Evolutionary conservation across 2,329 filamentous ascomycete genomes (phyloP).

Genomic region (Truncatella angustata): DNA sequence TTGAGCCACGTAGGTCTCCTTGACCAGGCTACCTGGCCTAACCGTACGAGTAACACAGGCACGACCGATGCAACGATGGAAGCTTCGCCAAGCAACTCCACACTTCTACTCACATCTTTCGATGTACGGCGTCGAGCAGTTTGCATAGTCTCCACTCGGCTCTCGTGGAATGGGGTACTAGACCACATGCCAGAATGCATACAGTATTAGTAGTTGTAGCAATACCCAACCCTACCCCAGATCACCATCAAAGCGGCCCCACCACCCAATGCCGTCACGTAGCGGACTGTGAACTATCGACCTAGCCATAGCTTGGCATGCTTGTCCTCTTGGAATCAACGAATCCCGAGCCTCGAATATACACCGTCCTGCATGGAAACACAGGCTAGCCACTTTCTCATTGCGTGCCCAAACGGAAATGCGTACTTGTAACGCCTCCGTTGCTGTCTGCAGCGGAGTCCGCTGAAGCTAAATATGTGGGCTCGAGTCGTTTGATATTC

Average conservation of each 20-base stretch:
- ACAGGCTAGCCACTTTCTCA: neutral
- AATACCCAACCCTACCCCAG: neutral
- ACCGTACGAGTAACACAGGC: conserved; percentile 1
- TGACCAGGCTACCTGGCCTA: too few relatives aligned
- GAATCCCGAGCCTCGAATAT: neutral
- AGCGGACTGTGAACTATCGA: too few relatives aligned
- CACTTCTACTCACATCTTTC: neutral
- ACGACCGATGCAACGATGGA: neutral
- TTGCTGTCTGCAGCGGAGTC: neutral
- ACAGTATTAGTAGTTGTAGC: too few relatives aligned
- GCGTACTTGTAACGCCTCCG: neutral
- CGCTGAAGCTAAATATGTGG: neutral
- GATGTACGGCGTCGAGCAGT: neutral
- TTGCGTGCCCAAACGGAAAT: neutral
- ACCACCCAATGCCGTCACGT: neutral
- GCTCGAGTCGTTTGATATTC: neutral
- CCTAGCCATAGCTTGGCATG: neutral
- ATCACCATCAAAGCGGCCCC: neutral
- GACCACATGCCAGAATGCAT: too few relatives aligned
- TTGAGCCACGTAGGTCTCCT: neutral
- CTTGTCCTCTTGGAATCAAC: neutral
- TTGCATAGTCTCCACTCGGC: neutral
- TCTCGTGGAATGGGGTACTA: too few relatives aligned
- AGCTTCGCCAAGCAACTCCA: neutral
- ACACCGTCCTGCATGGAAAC: neutral